phyloP scores from a whole-genome alignment of 1,284 basidiomycete species.

The Puccinia coronata region DNA sequence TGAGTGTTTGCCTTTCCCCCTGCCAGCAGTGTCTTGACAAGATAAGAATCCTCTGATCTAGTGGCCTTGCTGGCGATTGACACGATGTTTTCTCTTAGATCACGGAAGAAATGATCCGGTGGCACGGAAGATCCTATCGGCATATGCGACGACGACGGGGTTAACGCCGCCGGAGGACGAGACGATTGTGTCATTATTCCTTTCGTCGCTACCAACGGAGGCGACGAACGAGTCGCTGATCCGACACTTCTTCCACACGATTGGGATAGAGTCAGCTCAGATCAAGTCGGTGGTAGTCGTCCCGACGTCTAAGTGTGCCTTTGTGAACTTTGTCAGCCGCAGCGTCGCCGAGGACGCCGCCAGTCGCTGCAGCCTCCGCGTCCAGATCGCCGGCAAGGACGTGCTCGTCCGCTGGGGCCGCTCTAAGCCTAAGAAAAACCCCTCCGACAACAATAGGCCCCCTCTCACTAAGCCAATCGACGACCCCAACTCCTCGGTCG shows the following conservation, averaged over 20 bases:
- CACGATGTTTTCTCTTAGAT: conserved; percentile 78
- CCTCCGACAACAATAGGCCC: neutral
- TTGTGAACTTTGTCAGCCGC: conserved; percentile 87
- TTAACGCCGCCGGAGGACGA: conserved; percentile 85
- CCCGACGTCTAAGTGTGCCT: conserved; percentile 84
- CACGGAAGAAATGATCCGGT: conserved; percentile 88
- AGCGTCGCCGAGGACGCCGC: conserved; percentile 80
- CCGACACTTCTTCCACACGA: conserved; percentile 74
- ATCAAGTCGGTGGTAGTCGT: conserved; percentile 85
- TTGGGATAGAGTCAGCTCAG: conserved; percentile 69
- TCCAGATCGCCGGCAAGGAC: conserved; percentile 77
- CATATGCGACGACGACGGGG: conserved; percentile 74
- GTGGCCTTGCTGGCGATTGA: neutral
- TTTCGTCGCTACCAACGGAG: conserved; percentile 75
- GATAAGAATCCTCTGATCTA: conserved; percentile 63
- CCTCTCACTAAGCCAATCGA: neutral
- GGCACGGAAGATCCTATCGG: conserved; percentile 77
- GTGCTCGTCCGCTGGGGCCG: conserved; percentile 80
- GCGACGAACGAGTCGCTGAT: conserved; percentile 73
- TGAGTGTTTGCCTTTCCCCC: conserved; percentile 49
- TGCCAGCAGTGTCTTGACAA: conserved; percentile 54
- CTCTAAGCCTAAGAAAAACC: conserved; percentile 65
- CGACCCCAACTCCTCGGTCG: neutral
- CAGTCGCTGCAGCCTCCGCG: conserved; percentile 78
- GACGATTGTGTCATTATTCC: conserved; percentile 80